phyloP scores from a whole-genome alignment of 1,139 yeast species.

The Yamadazyma sp. region DNA sequence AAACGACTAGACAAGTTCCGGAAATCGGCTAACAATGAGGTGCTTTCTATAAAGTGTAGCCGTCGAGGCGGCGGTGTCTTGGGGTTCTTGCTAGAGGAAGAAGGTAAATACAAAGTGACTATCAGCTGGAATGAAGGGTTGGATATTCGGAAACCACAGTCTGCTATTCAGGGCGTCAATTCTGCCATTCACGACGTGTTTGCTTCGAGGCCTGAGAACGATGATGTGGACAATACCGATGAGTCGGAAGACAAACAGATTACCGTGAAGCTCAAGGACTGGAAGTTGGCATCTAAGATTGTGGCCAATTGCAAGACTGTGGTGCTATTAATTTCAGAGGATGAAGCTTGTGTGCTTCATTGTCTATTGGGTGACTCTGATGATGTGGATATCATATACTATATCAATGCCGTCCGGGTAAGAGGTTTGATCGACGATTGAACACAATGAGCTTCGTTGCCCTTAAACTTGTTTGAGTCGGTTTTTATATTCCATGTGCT shows the following conservation, averaged over 20 bases:
- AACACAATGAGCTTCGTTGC: too few species aligned
- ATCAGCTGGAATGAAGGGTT: slow-evolving; percentile 57
- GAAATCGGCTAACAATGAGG: slow-evolving; percentile 31
- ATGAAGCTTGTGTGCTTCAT: slow-evolving; percentile 55
- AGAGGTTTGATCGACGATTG: slow-evolving; percentile 1
- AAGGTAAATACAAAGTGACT: slow-evolving; percentile 51
- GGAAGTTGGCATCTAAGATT: slow-evolving; percentile 57
- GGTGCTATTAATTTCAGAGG: slow-evolving; percentile 48
- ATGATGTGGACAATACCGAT: slow-evolving; percentile 20
- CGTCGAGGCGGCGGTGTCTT: slow-evolving; percentile 38
- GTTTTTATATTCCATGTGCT: too few species aligned
- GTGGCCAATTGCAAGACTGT: slow-evolving; percentile 56
- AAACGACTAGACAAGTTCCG: slow-evolving; percentile 59
- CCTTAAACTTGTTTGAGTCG: too few species aligned
- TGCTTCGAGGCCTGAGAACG: slow-evolving; percentile 9
- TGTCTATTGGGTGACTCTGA: slow-evolving; percentile 58
- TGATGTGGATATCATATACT: slow-evolving; percentile 56
- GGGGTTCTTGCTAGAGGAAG: slow-evolving; percentile 54
- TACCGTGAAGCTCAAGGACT: slow-evolving; percentile 50
- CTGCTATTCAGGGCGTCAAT: neutral
- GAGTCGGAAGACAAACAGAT: slow-evolving; percentile 34
- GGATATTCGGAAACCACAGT: slow-evolving; percentile 32
- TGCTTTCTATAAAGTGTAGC: slow-evolving; percentile 35
- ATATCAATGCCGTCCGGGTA: slow-evolving; percentile 39
- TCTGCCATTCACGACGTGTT: slow-evolving; percentile 6